A percentile compares a stretch with the other conserved stretches of the same genome.
phyloP scores from a whole-genome alignment of 345 rosid species.

The Salix suchowensis region DNA sequence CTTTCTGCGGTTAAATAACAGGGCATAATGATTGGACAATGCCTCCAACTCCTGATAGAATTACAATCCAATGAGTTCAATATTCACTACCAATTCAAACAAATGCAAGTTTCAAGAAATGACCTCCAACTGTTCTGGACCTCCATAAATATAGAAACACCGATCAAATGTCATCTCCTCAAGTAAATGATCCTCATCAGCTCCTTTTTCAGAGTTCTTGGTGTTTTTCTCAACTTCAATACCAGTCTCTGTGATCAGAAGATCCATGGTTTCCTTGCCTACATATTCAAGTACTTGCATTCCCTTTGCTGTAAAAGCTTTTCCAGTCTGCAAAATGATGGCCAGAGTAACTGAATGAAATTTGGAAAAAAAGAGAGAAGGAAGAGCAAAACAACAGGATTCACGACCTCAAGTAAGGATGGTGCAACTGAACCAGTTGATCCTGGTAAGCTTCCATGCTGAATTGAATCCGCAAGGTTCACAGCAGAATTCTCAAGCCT shows the following conservation, averaged over 20 bases:
- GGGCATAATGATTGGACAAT: constrained; percentile 73
- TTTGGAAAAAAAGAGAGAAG: constrained; percentile 11
- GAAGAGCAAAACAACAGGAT: background rate
- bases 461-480: constrained; percentile 59
- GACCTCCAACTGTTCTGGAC: constrained; percentile 98
- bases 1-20: constrained; percentile 81
- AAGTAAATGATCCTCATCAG: constrained; percentile 61
- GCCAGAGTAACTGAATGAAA: constrained; percentile 9
- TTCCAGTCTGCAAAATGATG: constrained; percentile 63
- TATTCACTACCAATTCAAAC: constrained; percentile 13
- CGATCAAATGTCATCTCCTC: constrained; percentile 96
- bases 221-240: constrained; percentile 57
- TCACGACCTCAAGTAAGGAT: constrained; percentile 72
- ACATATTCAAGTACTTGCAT: constrained; percentile 94
- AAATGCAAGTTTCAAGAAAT: constrained; percentile 11
- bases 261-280: constrained; percentile 94
- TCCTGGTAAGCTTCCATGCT: constrained; percentile 54
- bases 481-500: constrained; percentile 80
- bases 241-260: constrained; percentile 81
- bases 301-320: constrained; percentile 88
- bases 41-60: constrained; percentile 88
- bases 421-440: constrained; percentile 73
- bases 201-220: constrained; percentile 29
- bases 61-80: constrained; percentile 14
- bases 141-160: constrained; percentile 98